Evolutionary conservation across 192 early-diverging fungal species (phyloP).

Genomic region (Mycoemilia scoparia): DNA sequence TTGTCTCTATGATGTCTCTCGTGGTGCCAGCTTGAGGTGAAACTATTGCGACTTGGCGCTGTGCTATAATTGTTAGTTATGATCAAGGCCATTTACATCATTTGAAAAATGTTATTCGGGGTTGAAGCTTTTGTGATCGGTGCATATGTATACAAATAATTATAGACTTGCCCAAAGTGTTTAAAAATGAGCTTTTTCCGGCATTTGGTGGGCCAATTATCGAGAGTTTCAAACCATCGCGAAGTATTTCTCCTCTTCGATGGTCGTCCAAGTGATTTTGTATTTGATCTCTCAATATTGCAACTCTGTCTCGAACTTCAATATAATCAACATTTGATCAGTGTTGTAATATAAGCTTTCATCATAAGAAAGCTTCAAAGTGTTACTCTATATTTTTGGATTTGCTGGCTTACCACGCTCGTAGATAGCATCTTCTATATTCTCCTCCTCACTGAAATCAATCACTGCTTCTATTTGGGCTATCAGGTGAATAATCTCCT

Average conservation of each 20-base stretch:
- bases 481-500: slow-evolving; percentile 33
- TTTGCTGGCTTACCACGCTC: too few species aligned
- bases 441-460: slow-evolving; percentile 67
- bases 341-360: too few species aligned
- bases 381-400: neutral
- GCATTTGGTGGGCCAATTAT: slow-evolving; percentile 63
- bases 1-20: slow-evolving; percentile 54
- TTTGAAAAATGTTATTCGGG: slow-evolving; percentile 30
- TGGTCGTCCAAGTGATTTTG: slow-evolving; percentile 35
- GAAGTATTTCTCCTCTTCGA: slow-evolving; percentile 49
- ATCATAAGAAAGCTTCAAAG: neutral
- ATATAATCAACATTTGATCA: neutral
- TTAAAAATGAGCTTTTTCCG: slow-evolving; percentile 58
- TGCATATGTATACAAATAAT: neutral
- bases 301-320: slow-evolving; percentile 1
- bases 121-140: too few species aligned
- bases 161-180: slow-evolving; percentile 31
- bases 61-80: slow-evolving; percentile 42
- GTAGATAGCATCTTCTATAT: slow-evolving; percentile 51
- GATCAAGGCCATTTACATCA: slow-evolving; percentile 38
- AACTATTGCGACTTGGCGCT: slow-evolving; percentile 55
- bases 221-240: slow-evolving; percentile 47
- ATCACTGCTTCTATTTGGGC: slow-evolving; percentile 50
- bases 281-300: slow-evolving; percentile 6
- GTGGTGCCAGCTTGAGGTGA: slow-evolving; percentile 59